Evolutionary conservation across 164 flowering plant species (phyloP).

Genomic region (Umbilicus rupestris): DNA sequence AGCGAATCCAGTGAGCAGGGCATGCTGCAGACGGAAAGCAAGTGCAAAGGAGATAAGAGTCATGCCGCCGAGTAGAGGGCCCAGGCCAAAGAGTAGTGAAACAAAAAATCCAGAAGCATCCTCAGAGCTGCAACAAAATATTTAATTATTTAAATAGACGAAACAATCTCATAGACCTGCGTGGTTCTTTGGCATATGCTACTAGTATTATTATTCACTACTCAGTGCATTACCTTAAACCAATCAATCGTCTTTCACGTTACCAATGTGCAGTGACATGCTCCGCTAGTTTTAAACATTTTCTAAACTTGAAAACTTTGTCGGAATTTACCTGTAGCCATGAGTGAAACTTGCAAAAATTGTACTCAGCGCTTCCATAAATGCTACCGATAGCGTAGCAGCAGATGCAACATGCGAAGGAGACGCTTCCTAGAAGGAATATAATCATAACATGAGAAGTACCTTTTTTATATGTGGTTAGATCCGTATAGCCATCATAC

Average conservation of each 20-base stretch:
- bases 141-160: no score
- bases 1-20: conserved; percentile 73
- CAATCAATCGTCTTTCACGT: not conserved
- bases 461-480: not conserved
- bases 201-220: no score
- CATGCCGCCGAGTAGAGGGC: conserved; percentile 81
- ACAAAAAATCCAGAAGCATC: conserved; percentile 81
- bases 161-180: no score
- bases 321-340: conserved; percentile 48
- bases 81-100: conserved; percentile 85
- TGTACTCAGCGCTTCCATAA: conserved; percentile 86
- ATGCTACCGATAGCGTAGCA: conserved; percentile 83
- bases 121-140: conserved; percentile 51
- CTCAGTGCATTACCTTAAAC: no score
- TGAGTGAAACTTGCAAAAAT: conserved; percentile 55
- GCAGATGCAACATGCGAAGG: conserved; percentile 94
- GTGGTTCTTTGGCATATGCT: no score
- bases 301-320: not conserved
- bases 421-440: conserved; percentile 64
- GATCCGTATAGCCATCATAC: not conserved
- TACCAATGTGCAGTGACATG: not conserved
- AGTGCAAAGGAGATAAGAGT: conserved; percentile 63
- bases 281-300: not conserved
- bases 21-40: conserved; percentile 66
- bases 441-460: conserved; percentile 8